Conservation (phyloP, 2,329 filamentous ascomycete species). For the Diaporthe vaccinii region DNA sequence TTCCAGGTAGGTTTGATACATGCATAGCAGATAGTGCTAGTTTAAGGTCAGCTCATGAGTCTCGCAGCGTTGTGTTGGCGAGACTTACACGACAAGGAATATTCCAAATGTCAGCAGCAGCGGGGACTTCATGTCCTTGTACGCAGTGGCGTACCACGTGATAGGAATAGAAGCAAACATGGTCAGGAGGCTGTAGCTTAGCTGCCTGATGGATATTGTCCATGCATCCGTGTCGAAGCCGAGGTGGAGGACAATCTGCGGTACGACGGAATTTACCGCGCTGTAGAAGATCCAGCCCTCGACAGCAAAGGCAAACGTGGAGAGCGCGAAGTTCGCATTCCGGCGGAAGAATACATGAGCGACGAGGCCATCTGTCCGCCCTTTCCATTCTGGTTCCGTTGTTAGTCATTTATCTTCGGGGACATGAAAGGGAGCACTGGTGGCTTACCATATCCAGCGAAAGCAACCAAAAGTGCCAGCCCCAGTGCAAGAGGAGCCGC, state of each 20-base stretch:
- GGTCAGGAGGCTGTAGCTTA: slow-evolving; percentile 57
- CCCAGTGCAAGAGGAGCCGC: slow-evolving; percentile 58
- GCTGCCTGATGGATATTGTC: slow-evolving; percentile 62
- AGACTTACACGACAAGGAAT: slow-evolving; percentile 60
- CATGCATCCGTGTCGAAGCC: slow-evolving; percentile 62
- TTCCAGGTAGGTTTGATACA: slow-evolving; percentile 59
- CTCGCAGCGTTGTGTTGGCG: background rate
- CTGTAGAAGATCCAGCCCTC: slow-evolving; percentile 72
- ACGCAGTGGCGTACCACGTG: slow-evolving; percentile 60
- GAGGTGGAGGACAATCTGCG: slow-evolving; percentile 62
- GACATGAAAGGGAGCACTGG: background rate
- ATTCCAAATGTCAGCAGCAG: slow-evolving; percentile 60
- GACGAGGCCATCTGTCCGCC: slow-evolving; percentile 65
- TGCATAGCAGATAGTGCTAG: slow-evolving; percentile 61
- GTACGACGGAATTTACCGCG: slow-evolving; percentile 64
- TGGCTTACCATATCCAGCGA: slow-evolving; percentile 56
- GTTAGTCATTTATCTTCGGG: background rate
- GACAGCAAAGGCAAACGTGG: slow-evolving; percentile 68
- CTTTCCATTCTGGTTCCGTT: slow-evolving; percentile 64
- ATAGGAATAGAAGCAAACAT: slow-evolving; percentile 59
- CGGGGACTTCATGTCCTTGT: slow-evolving; percentile 62
- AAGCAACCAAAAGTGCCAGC: slow-evolving; percentile 55
- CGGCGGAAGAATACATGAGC: slow-evolving; percentile 68
- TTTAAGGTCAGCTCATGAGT: slow-evolving; percentile 6
- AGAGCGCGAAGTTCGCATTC: slow-evolving; percentile 67